These are phyloP conservation scores for Melanopsichium pennsylvanicum DNA, from an alignment of 1,284 basidiomycete genomes.

Conservation along the genomic window DNA sequence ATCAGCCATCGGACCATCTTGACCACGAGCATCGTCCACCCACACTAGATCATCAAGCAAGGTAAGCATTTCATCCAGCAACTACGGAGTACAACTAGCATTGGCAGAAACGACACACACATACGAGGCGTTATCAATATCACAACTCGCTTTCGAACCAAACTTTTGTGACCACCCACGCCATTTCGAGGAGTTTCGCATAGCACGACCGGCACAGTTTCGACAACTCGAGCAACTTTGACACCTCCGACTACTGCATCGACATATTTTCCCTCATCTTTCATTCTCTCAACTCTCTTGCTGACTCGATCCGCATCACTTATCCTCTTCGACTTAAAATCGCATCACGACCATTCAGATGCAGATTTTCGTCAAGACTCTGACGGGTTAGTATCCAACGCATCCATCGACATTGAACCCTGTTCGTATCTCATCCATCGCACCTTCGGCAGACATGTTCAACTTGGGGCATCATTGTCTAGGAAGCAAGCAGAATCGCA, in stretches of 20 bases:
- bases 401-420: not conserved
- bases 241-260: constrained; percentile 6
- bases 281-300: constrained; percentile 12
- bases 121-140: not conserved
- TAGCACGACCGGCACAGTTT: not conserved
- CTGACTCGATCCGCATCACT: constrained; percentile 28
- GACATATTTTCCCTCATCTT: not conserved
- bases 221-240: not conserved
- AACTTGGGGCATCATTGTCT: too few species aligned
- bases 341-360: constrained; percentile 42
- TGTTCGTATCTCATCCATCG: constrained; percentile 6
- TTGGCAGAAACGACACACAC: not conserved
- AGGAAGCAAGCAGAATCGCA: too few species aligned
- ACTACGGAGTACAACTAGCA: not conserved
- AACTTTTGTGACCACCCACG: not conserved
- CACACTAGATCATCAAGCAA: constrained; percentile 47
- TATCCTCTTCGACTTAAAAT: not conserved
- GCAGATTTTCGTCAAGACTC: constrained; percentile 65
- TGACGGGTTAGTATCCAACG: constrained; percentile 59
- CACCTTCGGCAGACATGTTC: not conserved
- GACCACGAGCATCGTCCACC: constrained; percentile 44
- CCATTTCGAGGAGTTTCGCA: not conserved
- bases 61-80: constrained; percentile 34
- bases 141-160: constrained; percentile 1
- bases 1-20: constrained; percentile 19